Conservation (phyloP, 441 rosid genomes). For the Melastoma candidum region DNA sequence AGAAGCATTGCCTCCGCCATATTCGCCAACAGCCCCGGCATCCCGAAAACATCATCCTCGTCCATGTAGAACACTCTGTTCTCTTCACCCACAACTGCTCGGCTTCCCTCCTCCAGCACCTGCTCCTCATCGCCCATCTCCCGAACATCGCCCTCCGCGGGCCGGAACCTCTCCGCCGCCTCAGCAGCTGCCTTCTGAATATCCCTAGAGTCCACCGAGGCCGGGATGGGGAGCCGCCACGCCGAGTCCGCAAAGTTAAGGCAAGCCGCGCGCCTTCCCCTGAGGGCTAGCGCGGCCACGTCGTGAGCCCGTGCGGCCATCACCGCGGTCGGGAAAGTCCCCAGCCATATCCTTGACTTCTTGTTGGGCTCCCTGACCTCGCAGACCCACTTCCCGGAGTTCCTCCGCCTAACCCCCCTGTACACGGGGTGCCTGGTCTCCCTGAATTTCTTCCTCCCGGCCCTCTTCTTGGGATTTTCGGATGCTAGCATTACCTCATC, state of each 20-base stretch:
- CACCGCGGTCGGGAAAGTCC: constrained; percentile 63
- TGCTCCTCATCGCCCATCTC: constrained; percentile 5
- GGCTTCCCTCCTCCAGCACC: background rate
- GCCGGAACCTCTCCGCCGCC: constrained; percentile 49
- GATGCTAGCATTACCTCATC: constrained; percentile 55
- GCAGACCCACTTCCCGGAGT: constrained; percentile 80
- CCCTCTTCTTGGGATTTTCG: constrained; percentile 60
- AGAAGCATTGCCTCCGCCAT: constrained; percentile 79
- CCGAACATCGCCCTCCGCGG: constrained; percentile 3
- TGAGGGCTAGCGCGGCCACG: constrained; percentile 67
- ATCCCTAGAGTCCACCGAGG: constrained; percentile 48
- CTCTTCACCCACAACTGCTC: constrained; percentile 14
- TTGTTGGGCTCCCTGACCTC: constrained; percentile 81
- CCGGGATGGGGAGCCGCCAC: constrained; percentile 59
- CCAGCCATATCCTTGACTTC: constrained; percentile 82
- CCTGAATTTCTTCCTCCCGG: constrained; percentile 71
- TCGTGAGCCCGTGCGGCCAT: constrained; percentile 96
- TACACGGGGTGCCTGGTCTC: constrained; percentile 87
- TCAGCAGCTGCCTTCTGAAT: constrained; percentile 74
- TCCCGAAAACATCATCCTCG: constrained; percentile 44
- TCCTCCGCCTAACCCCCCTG: constrained; percentile 62
- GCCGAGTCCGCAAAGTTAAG: constrained; percentile 84
- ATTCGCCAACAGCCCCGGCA: constrained; percentile 41
- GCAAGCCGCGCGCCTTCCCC: constrained; percentile 59
- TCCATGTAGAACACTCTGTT: constrained; percentile 29